A percentile compares a stretch with the other conserved stretches of the same genome.
Evolutionary conservation across 2,329 filamentous ascomycete genomes (phyloP).

Genomic region (Coniochaeta sp.): DNA sequence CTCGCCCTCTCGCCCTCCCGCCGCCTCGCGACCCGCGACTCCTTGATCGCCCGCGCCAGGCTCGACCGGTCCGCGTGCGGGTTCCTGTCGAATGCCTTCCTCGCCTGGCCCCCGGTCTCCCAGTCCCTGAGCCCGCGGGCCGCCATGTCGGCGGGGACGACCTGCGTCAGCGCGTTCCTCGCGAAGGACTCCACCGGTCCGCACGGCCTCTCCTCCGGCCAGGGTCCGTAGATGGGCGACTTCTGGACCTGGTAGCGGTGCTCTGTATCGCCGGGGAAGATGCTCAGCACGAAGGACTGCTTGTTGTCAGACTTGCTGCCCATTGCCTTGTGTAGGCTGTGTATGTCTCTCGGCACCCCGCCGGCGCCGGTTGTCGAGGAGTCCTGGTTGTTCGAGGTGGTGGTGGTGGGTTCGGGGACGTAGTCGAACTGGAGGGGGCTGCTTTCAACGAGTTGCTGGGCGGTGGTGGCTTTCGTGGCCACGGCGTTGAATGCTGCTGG

Average conservation of each 20-base stretch:
- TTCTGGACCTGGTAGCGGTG: slow-evolving; percentile 29
- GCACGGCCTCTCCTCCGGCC: slow-evolving; percentile 24
- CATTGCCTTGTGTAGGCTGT: slow-evolving; percentile 1
- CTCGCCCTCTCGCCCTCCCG: background rate
- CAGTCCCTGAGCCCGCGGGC: slow-evolving; percentile 36
- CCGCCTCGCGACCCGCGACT: background rate
- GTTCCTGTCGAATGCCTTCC: slow-evolving; percentile 8
- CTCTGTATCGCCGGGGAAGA: slow-evolving; percentile 26
- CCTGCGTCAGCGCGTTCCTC: slow-evolving; percentile 27
- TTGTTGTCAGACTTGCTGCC: slow-evolving; percentile 14
- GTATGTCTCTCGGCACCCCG: background rate
- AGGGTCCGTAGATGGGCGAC: slow-evolving; percentile 31
- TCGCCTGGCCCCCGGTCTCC: slow-evolving; percentile 22
- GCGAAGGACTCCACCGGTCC: slow-evolving; percentile 25
- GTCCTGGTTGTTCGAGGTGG: background rate
- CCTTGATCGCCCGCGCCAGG: background rate
- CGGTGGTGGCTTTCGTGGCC: slow-evolving; percentile 27
- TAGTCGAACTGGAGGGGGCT: slow-evolving; percentile 43
- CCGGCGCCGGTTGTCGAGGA: background rate
- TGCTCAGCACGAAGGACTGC: slow-evolving; percentile 32
- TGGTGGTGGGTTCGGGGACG: slow-evolving; percentile 12
- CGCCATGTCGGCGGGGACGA: slow-evolving; percentile 30
- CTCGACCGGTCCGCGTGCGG: background rate
- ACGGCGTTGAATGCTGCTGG: slow-evolving; percentile 44
- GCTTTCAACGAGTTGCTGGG: slow-evolving; percentile 28